Conservation (phyloP, 805 yeast species). For the Ogataea chonburiensis region DNA sequence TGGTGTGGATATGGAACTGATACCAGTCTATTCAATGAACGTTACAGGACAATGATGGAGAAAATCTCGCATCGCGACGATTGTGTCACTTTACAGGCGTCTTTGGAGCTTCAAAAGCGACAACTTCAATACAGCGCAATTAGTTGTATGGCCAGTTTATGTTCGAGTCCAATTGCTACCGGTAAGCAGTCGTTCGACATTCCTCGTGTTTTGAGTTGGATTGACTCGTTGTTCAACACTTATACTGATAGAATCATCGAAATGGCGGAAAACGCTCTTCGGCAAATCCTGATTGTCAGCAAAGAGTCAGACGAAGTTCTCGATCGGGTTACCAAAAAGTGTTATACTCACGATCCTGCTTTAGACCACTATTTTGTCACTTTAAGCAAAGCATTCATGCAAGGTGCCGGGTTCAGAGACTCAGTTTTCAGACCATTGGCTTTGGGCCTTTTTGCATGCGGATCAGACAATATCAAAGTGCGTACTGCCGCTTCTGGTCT, state of each 20-base stretch:
- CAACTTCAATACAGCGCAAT: constrained; percentile 69
- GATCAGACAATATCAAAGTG: constrained; percentile 66
- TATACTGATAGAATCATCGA: constrained; percentile 55
- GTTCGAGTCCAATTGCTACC: constrained; percentile 68
- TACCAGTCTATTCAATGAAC: constrained; percentile 55
- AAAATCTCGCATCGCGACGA: constrained; percentile 37
- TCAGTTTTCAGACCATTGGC: constrained; percentile 69
- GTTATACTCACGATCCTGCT: constrained; percentile 59
- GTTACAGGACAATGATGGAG: constrained; percentile 59
- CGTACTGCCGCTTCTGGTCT: constrained; percentile 72
- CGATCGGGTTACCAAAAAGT: constrained; percentile 63
- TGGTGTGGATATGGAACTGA: constrained; percentile 93
- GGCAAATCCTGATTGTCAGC: constrained; percentile 64
- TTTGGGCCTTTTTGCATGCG: constrained; percentile 73
- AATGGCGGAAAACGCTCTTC: constrained; percentile 69
- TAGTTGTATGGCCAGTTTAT: constrained; percentile 80
- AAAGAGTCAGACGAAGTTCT: constrained; percentile 50
- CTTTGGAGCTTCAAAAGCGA: constrained; percentile 76
- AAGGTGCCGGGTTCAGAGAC: constrained; percentile 46
- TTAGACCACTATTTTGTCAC: constrained; percentile 70
- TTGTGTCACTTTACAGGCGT: constrained; percentile 58
- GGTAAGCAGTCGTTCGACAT: constrained; percentile 62
- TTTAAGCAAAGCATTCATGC: constrained; percentile 61
- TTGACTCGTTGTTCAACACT: constrained; percentile 65
- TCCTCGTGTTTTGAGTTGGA: constrained; percentile 70